Evolutionary conservation across 1,284 basidiomycete genomes (phyloP).

Genomic region (Baeospora myosura): DNA sequence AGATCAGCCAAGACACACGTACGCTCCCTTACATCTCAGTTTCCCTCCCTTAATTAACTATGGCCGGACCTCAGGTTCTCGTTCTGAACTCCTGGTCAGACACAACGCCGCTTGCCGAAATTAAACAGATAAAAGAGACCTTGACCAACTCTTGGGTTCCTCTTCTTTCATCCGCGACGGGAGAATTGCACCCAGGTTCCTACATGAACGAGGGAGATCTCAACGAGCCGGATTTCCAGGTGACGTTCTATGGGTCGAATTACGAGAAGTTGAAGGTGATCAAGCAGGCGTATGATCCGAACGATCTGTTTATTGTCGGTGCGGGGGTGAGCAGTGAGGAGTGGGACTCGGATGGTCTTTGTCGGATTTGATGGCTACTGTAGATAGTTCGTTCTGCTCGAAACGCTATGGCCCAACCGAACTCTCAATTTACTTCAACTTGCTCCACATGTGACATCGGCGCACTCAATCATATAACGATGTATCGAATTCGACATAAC

Average conservation of each 20-base stretch:
- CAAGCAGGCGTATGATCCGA: constrained; percentile 24
- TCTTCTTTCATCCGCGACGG: constrained; percentile 14
- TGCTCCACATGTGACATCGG: no score
- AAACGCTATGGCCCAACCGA: no score
- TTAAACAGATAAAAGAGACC: constrained; percentile 11
- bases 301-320: constrained; percentile 24
- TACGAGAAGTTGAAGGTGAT: constrained; percentile 20
- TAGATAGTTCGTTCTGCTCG: no score
- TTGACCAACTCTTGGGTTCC: constrained; percentile 17
- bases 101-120: constrained; percentile 6
- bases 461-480: no score
- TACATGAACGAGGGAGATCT: constrained; percentile 26
- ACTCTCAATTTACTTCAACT: no score
- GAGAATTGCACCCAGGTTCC: constrained; percentile 12
- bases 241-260: constrained; percentile 25
- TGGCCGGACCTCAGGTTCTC: no score
- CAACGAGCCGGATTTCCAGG: constrained; percentile 21
- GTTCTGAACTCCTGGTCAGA: constrained; percentile 12
- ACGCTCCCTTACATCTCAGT: no score
- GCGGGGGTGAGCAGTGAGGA: constrained; percentile 23
- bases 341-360: constrained; percentile 21
- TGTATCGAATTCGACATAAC: no score
- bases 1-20: no score
- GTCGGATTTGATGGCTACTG: constrained; percentile 14
- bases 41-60: no score